Percentiles rank a stretch among this genome's conserved stretches.
phyloP scores from a whole-genome alignment of 768 basidiomycete species.

The Suillus subaureus region DNA sequence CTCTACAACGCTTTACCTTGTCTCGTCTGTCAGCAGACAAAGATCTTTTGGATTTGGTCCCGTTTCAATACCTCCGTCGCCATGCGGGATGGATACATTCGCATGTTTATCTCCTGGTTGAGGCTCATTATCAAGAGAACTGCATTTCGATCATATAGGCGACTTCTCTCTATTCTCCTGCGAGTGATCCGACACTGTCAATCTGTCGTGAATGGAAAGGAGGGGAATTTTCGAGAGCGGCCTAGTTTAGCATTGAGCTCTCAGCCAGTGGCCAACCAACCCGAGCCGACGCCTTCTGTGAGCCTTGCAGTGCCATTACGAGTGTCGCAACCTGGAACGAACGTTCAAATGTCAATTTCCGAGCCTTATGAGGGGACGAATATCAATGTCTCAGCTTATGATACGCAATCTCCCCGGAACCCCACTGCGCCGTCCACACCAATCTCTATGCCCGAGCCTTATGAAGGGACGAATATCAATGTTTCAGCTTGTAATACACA shows the following conservation, averaged over 20 bases:
- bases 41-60: not conserved
- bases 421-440: not conserved
- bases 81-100: not conserved
- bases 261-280: not conserved
- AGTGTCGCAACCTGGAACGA: slow-evolving; percentile 9
- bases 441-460: not conserved
- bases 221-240: not conserved
- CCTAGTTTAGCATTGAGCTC: not conserved
- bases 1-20: not conserved
- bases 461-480: not conserved
- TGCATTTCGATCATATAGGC: not conserved
- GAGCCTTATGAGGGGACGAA: not conserved
- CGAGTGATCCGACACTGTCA: not conserved
- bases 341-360: not conserved
- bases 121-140: not conserved
- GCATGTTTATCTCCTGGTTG: not conserved
- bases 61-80: not conserved
- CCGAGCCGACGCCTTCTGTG: not conserved
- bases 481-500: not conserved
- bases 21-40: not conserved
- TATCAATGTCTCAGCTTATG: too few species aligned
- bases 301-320: slow-evolving; percentile 6
- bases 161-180: not conserved
- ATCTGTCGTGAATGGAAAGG: not conserved
- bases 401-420: not conserved